Evolutionary conservation across 106 monocot species (phyloP).

Genomic region (Acorus gramineus): DNA sequence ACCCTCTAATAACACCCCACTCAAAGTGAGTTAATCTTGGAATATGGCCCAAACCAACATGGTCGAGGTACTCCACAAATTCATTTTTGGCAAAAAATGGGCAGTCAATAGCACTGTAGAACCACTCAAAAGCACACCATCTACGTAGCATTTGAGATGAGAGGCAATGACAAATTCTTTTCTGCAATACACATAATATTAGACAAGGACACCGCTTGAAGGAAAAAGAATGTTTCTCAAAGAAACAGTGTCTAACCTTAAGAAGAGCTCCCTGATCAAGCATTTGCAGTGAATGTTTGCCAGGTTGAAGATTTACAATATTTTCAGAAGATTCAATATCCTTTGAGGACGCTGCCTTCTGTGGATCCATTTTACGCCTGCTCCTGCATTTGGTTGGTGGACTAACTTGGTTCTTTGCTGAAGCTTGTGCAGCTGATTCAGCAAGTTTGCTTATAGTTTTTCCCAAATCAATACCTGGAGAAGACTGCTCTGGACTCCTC

Average conservation of each 20-base stretch:
- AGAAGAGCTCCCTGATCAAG: constrained; percentile 24
- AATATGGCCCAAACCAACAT: constrained; percentile 88
- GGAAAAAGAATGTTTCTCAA: no score
- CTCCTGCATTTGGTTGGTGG: constrained; percentile 27
- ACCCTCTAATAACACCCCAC: constrained; percentile 99
- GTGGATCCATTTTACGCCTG: constrained; percentile 48
- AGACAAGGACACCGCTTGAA: neutral
- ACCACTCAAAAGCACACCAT: constrained; percentile 99
- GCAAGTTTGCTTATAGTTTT: constrained; percentile 18
- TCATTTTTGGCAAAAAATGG: constrained; percentile 98
- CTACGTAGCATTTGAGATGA: constrained; percentile 60
- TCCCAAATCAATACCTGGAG: constrained; percentile 30
- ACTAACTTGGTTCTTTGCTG: constrained; percentile 16
- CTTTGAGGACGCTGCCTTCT: constrained; percentile 38
- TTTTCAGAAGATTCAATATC: constrained; percentile 37
- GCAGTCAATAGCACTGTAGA: constrained; percentile 98
- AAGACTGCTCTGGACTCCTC: constrained; percentile 35
- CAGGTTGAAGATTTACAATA: constrained; percentile 30
- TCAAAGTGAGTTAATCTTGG: constrained; percentile 96
- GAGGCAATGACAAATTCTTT: constrained; percentile 58
- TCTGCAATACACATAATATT: constrained; percentile 27
- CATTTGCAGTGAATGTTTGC: constrained; percentile 13
- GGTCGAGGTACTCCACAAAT: constrained; percentile 93
- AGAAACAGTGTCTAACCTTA: constrained; percentile 28
- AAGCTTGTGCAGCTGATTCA: constrained; percentile 25